Evolutionary conservation across 139 green algal genomes (phyloP), one percentile per base, ranked within the genome.

Genomic region (Chlorella sp.): DNA sequence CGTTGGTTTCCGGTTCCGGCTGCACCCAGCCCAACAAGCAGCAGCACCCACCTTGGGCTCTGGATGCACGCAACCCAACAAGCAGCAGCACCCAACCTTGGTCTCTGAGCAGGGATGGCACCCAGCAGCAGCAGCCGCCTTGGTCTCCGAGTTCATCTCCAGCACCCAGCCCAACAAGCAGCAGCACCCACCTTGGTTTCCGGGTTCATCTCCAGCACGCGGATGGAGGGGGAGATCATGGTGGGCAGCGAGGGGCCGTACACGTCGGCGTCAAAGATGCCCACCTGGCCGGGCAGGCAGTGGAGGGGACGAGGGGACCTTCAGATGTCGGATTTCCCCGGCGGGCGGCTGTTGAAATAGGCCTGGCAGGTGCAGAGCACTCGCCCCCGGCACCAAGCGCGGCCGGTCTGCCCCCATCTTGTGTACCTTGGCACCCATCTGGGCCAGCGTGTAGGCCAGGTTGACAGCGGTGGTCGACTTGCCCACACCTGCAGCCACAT

Each of bases 251-350:
- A 95, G 80, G 97, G 97, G 38, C 97, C 97, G 86, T 99, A 99
- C 46, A 99, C 92, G 88, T 99, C 97, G 13, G 97, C 97, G 78
- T 99, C 97, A 81, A 99, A 98, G 68, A 99, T 98, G 81, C 97
- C 97, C 46, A 96, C 96, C 87, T 94, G 95, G 36, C 40, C 5
- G 69, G 44, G 8, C 9, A 32, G 22, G 28, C 28, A 41, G 36
- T 43, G 1, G 67, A 34, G 65, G 65, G 9, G n/a, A n/a, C n/a
- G n/a, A n/a, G n/a, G n/a, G n/a, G n/a, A n/a, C n/a, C n/a, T n/a
- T n/a, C n/a, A n/a, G n/a, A n/a, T n/a, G n/a, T n/a, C n/a, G n/a
- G n/a, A n/a, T n/a, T n/a, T n/a, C n/a, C n/a, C n/a, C n/a, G n/a
- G n/a, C n/a, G n/a, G n/a, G n/a, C n/a, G n/a, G 26, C 4, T 69